Percentiles rank a stretch among this genome's conserved stretches.
Conservation (phyloP, 306 rosid species). For the Begonia loranthoides region DNA sequence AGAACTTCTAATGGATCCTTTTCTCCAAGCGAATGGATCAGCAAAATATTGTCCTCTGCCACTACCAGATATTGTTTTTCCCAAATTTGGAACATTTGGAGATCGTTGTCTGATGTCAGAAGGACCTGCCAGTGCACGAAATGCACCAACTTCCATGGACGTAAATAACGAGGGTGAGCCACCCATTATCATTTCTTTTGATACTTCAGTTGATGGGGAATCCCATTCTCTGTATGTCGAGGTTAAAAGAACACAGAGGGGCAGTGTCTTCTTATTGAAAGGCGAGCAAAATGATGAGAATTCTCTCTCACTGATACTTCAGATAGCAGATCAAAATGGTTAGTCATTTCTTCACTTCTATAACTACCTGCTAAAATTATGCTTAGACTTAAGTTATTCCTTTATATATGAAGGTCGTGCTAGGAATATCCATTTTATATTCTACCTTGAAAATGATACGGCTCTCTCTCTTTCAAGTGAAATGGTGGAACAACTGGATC, state of each 20-base stretch:
- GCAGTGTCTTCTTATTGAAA: slow-evolving; percentile 43
- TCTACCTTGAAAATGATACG: slow-evolving; percentile 62
- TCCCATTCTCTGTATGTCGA: slow-evolving; percentile 29
- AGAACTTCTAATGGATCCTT: slow-evolving; percentile 77
- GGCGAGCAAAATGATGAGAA: slow-evolving; percentile 41
- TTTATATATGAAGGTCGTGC: slow-evolving; percentile 36
- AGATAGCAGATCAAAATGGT: slow-evolving; percentile 53
- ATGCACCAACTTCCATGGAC: background rate
- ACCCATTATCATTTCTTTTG: no score
- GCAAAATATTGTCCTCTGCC: slow-evolving; percentile 2
- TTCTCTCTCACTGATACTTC: slow-evolving; percentile 37
- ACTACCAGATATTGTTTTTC: slow-evolving; percentile 7
- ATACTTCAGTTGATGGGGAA: slow-evolving; percentile 8
- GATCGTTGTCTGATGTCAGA: slow-evolving; percentile 10
- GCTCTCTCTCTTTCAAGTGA: slow-evolving; percentile 66
- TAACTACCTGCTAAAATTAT: background rate
- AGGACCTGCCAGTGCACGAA: slow-evolving; percentile 19
- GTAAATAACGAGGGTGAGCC: no score
- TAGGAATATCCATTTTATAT: slow-evolving; percentile 69
- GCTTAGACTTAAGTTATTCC: slow-evolving; percentile 3
- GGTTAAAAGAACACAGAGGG: slow-evolving; percentile 24
- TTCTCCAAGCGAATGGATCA: slow-evolving; percentile 20
- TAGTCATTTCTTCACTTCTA: background rate
- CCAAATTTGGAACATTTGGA: slow-evolving; percentile 10
- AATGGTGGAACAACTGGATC: slow-evolving; percentile 83